A percentile compares a stretch with the other conserved stretches of the same genome.
Conservation (phyloP, 1,284 basidiomycete species). For the Sanghuangporus baumii region DNA sequence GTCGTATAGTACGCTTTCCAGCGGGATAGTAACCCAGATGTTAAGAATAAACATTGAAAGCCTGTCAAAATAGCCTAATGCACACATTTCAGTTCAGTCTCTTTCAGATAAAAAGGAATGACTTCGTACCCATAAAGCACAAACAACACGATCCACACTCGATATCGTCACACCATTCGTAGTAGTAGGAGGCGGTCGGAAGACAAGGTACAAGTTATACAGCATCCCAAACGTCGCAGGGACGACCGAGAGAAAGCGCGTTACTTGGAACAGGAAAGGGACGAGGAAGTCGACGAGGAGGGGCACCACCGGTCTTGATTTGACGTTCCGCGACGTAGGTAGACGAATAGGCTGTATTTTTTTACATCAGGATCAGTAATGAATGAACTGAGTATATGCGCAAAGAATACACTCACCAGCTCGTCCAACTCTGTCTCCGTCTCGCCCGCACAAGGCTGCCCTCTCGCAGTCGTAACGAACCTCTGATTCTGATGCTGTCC, state of each 20-base stretch:
- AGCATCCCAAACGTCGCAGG: conserved; percentile 64
- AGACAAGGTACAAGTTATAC: conserved; percentile 50
- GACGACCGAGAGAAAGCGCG: conserved; percentile 64
- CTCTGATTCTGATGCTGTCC: conserved; percentile 29
- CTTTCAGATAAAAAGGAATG: neutral
- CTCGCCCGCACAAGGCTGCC: conserved; percentile 58
- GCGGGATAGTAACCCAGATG: conserved; percentile 73
- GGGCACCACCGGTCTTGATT: conserved; percentile 3
- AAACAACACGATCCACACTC: conserved; percentile 55
- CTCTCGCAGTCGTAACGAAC: conserved; percentile 58
- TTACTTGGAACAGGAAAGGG: conserved; percentile 38
- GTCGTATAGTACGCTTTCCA: conserved; percentile 83
- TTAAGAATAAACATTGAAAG: conserved; percentile 73
- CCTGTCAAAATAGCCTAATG: conserved; percentile 69
- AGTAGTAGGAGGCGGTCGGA: conserved; percentile 39
- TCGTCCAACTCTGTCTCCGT: conserved; percentile 76
- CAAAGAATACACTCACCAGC: conserved; percentile 43
- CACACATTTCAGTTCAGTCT: neutral
- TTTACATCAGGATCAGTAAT: conserved; percentile 21
- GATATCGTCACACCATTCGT: conserved; percentile 1
- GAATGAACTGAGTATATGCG: neutral
- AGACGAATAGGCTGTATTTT: conserved; percentile 13
- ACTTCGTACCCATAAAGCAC: conserved; percentile 56
- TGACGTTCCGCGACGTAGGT: conserved; percentile 16
- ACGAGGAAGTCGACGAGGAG: conserved; percentile 24